Evolutionary conservation across 1,139 yeast species (phyloP), one percentile per base, ranked within the genome.

Genomic region (Pichia sp.): DNA sequence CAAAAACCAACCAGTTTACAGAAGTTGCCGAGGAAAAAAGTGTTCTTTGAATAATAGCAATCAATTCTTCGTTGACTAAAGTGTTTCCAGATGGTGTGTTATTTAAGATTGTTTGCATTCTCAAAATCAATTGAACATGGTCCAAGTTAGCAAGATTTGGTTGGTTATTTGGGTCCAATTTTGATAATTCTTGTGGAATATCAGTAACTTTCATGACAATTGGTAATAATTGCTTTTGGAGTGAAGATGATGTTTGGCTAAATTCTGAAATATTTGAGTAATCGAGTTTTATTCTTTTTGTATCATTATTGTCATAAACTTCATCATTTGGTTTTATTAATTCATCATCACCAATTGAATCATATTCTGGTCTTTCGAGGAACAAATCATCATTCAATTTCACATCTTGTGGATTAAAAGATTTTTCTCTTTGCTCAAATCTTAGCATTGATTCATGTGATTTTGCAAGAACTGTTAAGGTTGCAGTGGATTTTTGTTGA

Each of bases 101-200:
- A 52, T 82, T 85, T 52, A 77, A 76, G 38, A 87, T 68, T 4
- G 82, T 74, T 35, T 81, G 77, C 42, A 85, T 69, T 56, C 92
- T 73, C 49, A 89, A 70, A 39, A 92, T 67, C 23, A 94, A 67
- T 58, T 88, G 90, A 23, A 87, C 68, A 49, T 75, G 74, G 63
- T 92, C 98, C 44, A 83, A 67, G 57, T 82, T 82, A 5, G 79
- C 71, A 48, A 94, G 73, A 1, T 74, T 68, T 1, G 96, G 95
- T 60, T 87, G 97, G 40, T 78, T 66, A 59, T 89, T 90, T 32
- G 96, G 95, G 61, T 92, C 95, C 22, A 87, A 56, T 0, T 63
- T 65, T 49, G 68, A 69, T 44, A 89, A 70, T 1, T 65, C 71
- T 4, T 61, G 64, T 0, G 95, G 95, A 39, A 87, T 79, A 47